These are phyloP conservation scores for Prunus davidiana DNA, from an alignment of 306 rosid species.

Conservation along the genomic window DNA sequence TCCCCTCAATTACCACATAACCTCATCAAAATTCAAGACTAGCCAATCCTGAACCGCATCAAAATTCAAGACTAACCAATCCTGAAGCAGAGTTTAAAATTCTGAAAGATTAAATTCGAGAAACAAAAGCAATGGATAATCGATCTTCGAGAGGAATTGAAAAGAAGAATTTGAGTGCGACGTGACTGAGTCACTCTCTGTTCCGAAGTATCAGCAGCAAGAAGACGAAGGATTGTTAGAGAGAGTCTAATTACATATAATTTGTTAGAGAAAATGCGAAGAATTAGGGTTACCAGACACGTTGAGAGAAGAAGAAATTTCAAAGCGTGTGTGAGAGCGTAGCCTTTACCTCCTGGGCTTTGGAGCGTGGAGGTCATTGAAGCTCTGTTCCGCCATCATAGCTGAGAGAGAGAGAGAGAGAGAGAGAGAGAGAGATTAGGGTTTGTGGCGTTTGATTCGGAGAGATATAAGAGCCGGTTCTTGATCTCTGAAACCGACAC, in stretches of 20 bases:
- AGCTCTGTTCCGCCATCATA: conserved; percentile 51
- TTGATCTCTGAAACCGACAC: not conserved
- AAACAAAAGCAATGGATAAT: not conserved
- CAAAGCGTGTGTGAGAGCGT: not conserved
- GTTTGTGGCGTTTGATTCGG: conserved; percentile 15
- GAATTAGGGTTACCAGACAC: conserved; percentile 34
- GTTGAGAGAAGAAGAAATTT: conserved; percentile 25
- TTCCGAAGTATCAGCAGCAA: conserved; percentile 7
- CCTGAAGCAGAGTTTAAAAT: not conserved
- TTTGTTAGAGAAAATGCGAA: conserved; percentile 34
- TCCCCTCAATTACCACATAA: not conserved
- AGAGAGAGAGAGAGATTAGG: conserved; percentile 8
- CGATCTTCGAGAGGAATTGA: not conserved
- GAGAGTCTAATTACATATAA: conserved; percentile 20
- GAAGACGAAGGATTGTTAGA: conserved; percentile 9
- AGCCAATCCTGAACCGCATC: conserved; percentile 12
- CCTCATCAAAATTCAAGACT: conserved; percentile 2
- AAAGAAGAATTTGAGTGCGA: not conserved
- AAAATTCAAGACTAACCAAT: conserved; percentile 4
- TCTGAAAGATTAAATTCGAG: not conserved
- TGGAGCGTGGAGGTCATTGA: conserved; percentile 51
- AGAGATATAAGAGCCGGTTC: not conserved
- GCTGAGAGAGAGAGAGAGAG: conserved; percentile 16
- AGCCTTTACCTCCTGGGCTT: conserved; percentile 45
- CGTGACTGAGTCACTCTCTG: conserved; percentile 4